Percentiles rank a stretch among this genome's conserved stretches.
phyloP scores from a whole-genome alignment of 805 yeast genomes.

The Maudiozyma saulgeensis region DNA sequence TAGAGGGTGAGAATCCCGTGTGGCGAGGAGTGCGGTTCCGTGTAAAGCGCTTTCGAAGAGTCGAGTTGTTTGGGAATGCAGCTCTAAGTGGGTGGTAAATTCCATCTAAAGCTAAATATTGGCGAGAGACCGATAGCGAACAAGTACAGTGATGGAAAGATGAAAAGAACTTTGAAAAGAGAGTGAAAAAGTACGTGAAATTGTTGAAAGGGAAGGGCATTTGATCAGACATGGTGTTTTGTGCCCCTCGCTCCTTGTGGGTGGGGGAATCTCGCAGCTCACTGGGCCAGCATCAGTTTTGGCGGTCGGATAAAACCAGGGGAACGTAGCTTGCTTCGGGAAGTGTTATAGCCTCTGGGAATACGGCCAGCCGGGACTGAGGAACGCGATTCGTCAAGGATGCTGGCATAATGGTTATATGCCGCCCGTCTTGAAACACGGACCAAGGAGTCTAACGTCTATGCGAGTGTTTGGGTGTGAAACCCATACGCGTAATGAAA shows the following conservation, averaged over 20 bases:
- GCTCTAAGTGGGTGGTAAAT: slow-evolving; percentile 30
- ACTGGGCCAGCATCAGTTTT: slow-evolving; percentile 33
- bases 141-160: slow-evolving; percentile 40
- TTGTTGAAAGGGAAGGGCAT: slow-evolving; percentile 38
- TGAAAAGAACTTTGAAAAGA: slow-evolving; percentile 37
- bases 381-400: slow-evolving; percentile 33
- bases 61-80: slow-evolving; percentile 33
- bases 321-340: slow-evolving; percentile 30
- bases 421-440: slow-evolving; percentile 34
- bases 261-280: slow-evolving; percentile 23
- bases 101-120: slow-evolving; percentile 38
- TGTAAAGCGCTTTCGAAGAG: slow-evolving; percentile 27
- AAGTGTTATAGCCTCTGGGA: slow-evolving; percentile 28
- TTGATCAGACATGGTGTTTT: slow-evolving; percentile 32
- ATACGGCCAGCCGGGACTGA: slow-evolving; percentile 27
- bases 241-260: slow-evolving; percentile 25
- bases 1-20: slow-evolving; percentile 37
- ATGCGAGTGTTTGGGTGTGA: slow-evolving; percentile 35
- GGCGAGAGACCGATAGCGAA: slow-evolving; percentile 41
- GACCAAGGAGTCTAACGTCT: slow-evolving; percentile 37
- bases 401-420: slow-evolving; percentile 31
- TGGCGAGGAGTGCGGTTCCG: slow-evolving; percentile 24
- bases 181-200: slow-evolving; percentile 39
- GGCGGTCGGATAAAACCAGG: slow-evolving; percentile 28
- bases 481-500: slow-evolving; percentile 35